These are phyloP conservation scores for Hyparrhenia diplandra DNA, from an alignment of 176 grass and related monocot genomes.

Conservation along the genomic window DNA sequence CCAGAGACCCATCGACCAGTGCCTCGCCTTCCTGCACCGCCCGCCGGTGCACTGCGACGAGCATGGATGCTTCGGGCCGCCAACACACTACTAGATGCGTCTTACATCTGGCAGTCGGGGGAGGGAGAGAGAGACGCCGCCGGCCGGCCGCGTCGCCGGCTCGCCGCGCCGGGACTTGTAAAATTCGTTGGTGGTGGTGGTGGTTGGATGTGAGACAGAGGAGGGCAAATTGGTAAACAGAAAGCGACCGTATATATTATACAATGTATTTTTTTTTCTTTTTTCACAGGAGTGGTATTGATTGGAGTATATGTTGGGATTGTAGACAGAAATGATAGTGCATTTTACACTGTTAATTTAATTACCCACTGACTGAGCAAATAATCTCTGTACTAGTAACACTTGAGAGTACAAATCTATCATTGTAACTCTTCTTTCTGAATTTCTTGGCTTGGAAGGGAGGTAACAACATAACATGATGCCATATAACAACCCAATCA, in stretches of 20 bases:
- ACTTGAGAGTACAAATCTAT: neutral
- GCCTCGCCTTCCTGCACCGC: conserved; percentile 61
- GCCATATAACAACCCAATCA: neutral
- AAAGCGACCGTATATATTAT: conserved; percentile 41
- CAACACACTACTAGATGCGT: conserved; percentile 18
- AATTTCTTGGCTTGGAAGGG: conserved; percentile 33
- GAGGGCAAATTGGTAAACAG: conserved; percentile 3
- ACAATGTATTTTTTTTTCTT: conserved; percentile 46
- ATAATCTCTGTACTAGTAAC: neutral
- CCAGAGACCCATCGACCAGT: conserved; percentile 54
- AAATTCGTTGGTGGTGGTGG: conserved; percentile 22
- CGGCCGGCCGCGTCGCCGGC: neutral
- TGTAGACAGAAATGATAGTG: conserved; percentile 38
- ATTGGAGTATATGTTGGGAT: conserved; percentile 26
- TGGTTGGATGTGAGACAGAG: neutral
- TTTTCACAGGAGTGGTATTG: conserved; percentile 32
- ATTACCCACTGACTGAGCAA: conserved; percentile 24
- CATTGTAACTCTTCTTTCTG: neutral
- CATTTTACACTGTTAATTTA: conserved; percentile 8
- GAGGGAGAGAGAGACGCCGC: neutral
- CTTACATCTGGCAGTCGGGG: neutral
- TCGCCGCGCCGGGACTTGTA: conserved; percentile 21
- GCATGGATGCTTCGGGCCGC: conserved; percentile 53
- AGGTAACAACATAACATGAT: conserved; percentile 20
- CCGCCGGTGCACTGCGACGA: conserved; percentile 61